Evolutionary conservation across 495 filamentous ascomycete genomes (phyloP).

Genomic region (Pseudoneurospora amorphoporcata): DNA sequence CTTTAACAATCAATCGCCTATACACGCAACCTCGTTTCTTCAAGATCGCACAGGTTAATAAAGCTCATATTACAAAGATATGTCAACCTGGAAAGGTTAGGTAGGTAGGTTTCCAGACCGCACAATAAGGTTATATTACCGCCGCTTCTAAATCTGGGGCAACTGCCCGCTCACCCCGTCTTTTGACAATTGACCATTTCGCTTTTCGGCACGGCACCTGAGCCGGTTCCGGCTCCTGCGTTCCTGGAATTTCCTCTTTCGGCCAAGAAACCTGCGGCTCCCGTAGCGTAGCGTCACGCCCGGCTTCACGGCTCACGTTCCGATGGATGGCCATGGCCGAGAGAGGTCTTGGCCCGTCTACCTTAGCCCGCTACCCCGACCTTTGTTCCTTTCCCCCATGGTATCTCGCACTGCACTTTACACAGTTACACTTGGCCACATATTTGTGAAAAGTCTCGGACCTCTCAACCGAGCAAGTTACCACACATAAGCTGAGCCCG

Average conservation of each 20-base stretch:
- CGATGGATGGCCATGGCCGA: background rate
- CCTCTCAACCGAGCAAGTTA: background rate
- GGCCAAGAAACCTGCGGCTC: background rate
- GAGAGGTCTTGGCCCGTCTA: background rate
- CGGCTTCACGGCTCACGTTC: background rate
- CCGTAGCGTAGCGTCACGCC: background rate
- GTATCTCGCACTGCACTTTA: background rate
- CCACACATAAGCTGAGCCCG: background rate
- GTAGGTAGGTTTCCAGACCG: background rate
- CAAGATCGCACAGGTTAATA: background rate
- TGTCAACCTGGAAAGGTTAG: background rate
- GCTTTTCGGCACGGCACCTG: background rate
- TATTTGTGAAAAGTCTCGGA: background rate
- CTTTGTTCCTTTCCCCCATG: background rate
- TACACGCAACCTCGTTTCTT: background rate
- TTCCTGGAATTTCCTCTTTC: background rate
- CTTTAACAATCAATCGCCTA: too few species aligned
- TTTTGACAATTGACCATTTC: background rate
- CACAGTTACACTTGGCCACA: background rate
- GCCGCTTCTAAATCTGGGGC: background rate
- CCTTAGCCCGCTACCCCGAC: background rate
- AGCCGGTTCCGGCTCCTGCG: background rate
- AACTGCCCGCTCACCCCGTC: background rate
- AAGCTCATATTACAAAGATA: background rate
- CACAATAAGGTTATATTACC: background rate